phyloP scores from a whole-genome alignment of 192 early-diverging fungal genomes.

The Anaeromyces robustus region DNA sequence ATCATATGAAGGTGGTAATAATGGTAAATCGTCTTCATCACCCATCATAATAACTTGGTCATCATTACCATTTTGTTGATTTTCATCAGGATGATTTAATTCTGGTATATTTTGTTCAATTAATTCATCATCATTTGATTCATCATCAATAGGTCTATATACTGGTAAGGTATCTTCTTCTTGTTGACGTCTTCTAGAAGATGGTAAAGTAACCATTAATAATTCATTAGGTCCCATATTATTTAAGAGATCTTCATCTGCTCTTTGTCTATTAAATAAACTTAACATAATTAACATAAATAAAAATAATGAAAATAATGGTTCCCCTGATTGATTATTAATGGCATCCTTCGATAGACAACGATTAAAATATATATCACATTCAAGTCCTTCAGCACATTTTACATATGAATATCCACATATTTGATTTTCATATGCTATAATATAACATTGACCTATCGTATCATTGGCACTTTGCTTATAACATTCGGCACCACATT shows the following conservation, averaged over 20 bases:
- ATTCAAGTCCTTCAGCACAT: background rate
- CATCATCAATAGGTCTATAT: background rate
- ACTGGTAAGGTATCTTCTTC: background rate
- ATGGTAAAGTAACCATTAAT: background rate
- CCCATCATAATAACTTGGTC: background rate
- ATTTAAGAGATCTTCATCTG: background rate
- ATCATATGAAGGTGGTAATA: background rate
- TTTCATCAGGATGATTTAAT: background rate
- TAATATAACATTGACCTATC: background rate
- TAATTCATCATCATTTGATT: background rate
- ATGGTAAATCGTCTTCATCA: background rate
- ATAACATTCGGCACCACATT: background rate
- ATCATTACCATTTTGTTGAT: background rate
- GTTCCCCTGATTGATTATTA: background rate
- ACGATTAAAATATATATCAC: background rate
- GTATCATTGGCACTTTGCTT: background rate
- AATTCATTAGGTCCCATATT: background rate
- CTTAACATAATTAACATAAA: background rate
- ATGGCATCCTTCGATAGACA: background rate
- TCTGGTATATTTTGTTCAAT: background rate
- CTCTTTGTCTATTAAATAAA: background rate
- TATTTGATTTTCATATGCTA: background rate
- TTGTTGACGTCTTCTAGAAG: background rate
- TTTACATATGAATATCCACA: background rate
- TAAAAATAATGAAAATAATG: background rate